These are phyloP conservation scores for Calonectria pauciramosa DNA, from an alignment of 2,329 filamentous ascomycete genomes.

Conservation along the genomic window DNA sequence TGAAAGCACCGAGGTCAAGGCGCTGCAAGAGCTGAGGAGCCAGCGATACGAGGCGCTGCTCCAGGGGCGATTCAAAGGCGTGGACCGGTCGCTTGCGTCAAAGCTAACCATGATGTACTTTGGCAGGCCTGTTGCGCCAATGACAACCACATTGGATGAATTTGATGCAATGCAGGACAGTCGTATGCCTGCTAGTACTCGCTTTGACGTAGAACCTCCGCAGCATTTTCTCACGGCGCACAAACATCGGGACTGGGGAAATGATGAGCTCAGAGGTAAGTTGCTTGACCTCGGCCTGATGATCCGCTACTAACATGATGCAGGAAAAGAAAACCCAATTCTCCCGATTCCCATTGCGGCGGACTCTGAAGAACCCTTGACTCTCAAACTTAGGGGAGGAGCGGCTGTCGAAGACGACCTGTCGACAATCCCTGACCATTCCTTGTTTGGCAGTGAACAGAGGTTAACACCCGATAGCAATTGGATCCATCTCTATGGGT, in stretches of 20 bases:
- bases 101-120: slow-evolving; percentile 64
- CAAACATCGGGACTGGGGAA: slow-evolving; percentile 48
- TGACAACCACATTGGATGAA: slow-evolving; percentile 39
- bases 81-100: slow-evolving; percentile 49
- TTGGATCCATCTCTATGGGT: slow-evolving; percentile 43
- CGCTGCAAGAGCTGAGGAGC: slow-evolving; percentile 50
- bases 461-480: background rate
- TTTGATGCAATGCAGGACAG: background rate
- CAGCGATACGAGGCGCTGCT: slow-evolving; percentile 49
- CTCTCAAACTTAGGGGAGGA: background rate
- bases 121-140: slow-evolving; percentile 59
- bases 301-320: slow-evolving; percentile 9
- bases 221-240: slow-evolving; percentile 52
- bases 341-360: slow-evolving; percentile 19
- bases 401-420: background rate
- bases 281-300: background rate
- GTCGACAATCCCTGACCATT: slow-evolving; percentile 19
- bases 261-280: slow-evolving; percentile 41
- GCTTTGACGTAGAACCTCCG: slow-evolving; percentile 33
- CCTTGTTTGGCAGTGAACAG: background rate
- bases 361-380: background rate
- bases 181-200: background rate
- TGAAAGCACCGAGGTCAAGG: slow-evolving; percentile 44
- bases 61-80: slow-evolving; percentile 46
- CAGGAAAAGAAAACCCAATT: slow-evolving; percentile 27